phyloP scores from a whole-genome alignment of 2,329 filamentous ascomycete species.

The Rutstroemia sydowiana region DNA sequence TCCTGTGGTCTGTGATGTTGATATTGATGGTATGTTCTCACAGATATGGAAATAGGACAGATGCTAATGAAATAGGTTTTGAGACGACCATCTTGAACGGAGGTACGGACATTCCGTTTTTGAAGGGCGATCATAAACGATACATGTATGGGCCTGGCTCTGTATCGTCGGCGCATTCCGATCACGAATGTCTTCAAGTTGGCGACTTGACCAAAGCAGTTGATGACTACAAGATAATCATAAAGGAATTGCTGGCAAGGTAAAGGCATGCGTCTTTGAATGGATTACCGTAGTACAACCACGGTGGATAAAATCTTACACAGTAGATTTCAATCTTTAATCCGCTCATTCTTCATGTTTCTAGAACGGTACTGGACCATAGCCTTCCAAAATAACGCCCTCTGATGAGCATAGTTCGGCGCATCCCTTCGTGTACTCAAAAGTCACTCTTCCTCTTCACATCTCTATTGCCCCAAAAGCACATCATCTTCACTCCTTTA shows the following conservation, averaged over 20 bases:
- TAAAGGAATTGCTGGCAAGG: not conserved
- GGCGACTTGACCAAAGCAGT: not conserved
- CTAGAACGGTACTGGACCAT: no score
- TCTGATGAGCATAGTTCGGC: no score
- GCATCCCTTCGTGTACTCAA: no score
- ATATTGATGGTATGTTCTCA: slow-evolving; percentile 41
- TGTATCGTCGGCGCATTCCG: not conserved
- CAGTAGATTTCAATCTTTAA: no score
- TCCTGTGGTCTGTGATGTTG: slow-evolving; percentile 66
- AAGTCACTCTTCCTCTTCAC: no score
- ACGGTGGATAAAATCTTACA: no score
- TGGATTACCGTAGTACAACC: no score
- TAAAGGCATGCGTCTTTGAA: not conserved
- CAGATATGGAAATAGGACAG: not conserved
- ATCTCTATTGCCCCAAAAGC: no score
- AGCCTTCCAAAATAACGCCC: no score
- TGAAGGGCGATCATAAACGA: not conserved
- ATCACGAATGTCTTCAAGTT: not conserved
- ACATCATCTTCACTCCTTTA: no score
- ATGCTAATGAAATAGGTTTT: not conserved
- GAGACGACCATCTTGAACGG: not conserved
- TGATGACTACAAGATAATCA: not conserved
- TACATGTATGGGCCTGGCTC: not conserved
- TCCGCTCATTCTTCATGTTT: no score
- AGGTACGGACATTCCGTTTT: not conserved